phyloP scores from a whole-genome alignment of 2,329 filamentous ascomycete genomes.

The Phoma herbarum region DNA sequence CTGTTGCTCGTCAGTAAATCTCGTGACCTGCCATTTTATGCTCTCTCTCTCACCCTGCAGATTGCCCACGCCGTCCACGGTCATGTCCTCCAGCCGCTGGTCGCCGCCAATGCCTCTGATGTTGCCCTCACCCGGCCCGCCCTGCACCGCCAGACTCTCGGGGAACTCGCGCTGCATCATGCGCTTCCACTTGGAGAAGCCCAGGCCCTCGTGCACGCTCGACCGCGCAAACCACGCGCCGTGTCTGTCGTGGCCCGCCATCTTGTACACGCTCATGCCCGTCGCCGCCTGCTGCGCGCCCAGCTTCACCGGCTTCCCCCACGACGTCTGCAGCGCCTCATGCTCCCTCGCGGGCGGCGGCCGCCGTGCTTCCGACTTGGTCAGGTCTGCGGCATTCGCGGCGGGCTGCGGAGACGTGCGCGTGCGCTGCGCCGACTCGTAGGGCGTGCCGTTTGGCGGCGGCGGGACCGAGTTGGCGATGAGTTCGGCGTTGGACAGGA shows the following conservation, averaged over 20 bases:
- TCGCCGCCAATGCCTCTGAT: conserved; percentile 89
- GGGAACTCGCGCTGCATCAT: conserved; percentile 82
- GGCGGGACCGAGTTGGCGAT: conserved; percentile 80
- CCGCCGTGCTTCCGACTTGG: conserved; percentile 61
- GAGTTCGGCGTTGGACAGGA: conserved; percentile 68
- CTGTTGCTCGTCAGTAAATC: conserved; percentile 52
- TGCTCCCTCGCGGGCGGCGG: conserved; percentile 62
- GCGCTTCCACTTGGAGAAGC: conserved; percentile 79
- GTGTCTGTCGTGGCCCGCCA: conserved; percentile 78
- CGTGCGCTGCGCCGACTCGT: conserved; percentile 61
- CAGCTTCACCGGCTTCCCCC: conserved; percentile 83
- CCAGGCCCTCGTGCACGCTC: conserved; percentile 80
- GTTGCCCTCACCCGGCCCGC: conserved; percentile 74
- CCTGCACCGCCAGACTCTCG: conserved; percentile 76
- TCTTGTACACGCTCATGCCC: conserved; percentile 80
- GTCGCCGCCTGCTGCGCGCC: conserved; percentile 77
- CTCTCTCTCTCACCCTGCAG: conserved; percentile 71
- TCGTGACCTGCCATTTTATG: too few species aligned
- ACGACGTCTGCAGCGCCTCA: conserved; percentile 75
- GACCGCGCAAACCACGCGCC: conserved; percentile 90
- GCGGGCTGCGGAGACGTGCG: conserved; percentile 65
- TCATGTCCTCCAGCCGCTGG: conserved; percentile 71
- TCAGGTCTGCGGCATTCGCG: conserved; percentile 61
- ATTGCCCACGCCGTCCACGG: conserved; percentile 67
- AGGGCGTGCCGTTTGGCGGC: conserved; percentile 56